A percentile compares a stretch with the other conserved stretches of the same genome.
Evolutionary conservation across 75 land plant genomes (phyloP).

Genomic region (Cupressus sempervirens): DNA sequence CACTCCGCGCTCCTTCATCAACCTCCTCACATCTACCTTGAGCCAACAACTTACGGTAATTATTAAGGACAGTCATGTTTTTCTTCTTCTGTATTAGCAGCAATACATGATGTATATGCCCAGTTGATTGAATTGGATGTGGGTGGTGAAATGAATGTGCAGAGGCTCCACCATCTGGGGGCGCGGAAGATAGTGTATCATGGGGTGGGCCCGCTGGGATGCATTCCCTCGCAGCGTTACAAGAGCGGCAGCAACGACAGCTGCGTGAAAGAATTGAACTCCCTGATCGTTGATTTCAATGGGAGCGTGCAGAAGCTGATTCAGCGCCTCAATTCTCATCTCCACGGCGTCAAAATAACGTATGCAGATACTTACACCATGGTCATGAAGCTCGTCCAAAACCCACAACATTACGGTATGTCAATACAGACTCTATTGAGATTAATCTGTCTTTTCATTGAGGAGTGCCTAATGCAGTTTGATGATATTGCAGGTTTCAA

Average conservation of each 20-base stretch:
- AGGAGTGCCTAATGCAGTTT: too few species aligned
- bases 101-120: too few species aligned
- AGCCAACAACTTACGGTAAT: constrained; percentile 43
- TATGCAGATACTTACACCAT: constrained; percentile 56
- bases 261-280: constrained; percentile 53
- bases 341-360: constrained; percentile 34
- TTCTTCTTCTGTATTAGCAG: too few species aligned
- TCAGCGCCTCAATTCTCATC: constrained; percentile 25
- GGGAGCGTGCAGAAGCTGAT: constrained; percentile 21
- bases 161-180: constrained; percentile 62
- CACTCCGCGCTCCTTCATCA: constrained; percentile 38
- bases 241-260: constrained; percentile 19
- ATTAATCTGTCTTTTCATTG: too few species aligned
- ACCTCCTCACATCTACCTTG: constrained; percentile 43
- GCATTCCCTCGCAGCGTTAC: constrained; percentile 78
- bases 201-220: constrained; percentile 74
- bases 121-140: too few species aligned
- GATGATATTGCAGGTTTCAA: constrained; percentile 40
- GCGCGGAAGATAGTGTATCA: constrained; percentile 65
- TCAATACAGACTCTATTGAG: too few species aligned
- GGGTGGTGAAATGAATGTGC: too few species aligned
- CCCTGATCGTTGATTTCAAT: constrained; percentile 43
- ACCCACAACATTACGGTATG: constrained; percentile 57
- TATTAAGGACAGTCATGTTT: background rate
- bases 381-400: constrained; percentile 42